Conservation (phyloP, 164 flowering plant genomes). For the Tetrastigma voinierianum region DNA sequence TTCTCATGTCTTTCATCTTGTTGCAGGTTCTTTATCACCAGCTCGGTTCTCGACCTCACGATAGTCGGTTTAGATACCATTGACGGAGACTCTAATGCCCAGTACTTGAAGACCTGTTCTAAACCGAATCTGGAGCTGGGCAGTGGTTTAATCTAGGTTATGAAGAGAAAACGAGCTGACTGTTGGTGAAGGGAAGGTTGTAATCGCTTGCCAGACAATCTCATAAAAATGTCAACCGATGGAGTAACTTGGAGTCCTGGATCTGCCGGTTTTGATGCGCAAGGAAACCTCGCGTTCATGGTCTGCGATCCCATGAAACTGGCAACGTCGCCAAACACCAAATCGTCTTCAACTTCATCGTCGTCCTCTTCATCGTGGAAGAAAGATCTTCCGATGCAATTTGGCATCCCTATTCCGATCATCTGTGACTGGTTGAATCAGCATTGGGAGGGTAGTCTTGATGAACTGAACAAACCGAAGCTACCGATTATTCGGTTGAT, state of each 20-base stretch:
- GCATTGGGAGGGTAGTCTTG: too few species aligned
- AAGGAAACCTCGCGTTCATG: conserved; percentile 98
- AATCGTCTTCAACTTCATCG: conserved; percentile 75
- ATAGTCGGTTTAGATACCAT: conserved; percentile 79
- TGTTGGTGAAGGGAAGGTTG: conserved; percentile 93
- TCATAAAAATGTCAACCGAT: conserved; percentile 84
- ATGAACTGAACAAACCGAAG: too few species aligned
- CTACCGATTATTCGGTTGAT: too few species aligned
- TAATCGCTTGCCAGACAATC: conserved; percentile 97
- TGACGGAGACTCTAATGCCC: conserved; percentile 68
- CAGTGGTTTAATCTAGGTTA: conserved; percentile 77
- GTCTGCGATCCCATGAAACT: conserved; percentile 98
- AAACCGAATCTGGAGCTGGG: conserved; percentile 83
- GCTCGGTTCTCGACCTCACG: conserved; percentile 93
- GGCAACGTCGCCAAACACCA: conserved; percentile 82
- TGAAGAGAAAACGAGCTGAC: conserved; percentile 58
- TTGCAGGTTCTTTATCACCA: conserved; percentile 91
- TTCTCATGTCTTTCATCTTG: conserved; percentile 9
- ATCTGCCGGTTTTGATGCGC: conserved; percentile 92
- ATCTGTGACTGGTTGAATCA: too few species aligned
- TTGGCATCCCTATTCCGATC: too few species aligned
- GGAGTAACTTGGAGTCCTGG: conserved; percentile 88
- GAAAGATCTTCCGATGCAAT: conserved; percentile 38
- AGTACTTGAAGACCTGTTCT: conserved; percentile 70
- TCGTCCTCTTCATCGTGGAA: conserved; percentile 83